phyloP scores from a whole-genome alignment of 2,329 filamentous ascomycete genomes.

The Microcera coccophila region DNA sequence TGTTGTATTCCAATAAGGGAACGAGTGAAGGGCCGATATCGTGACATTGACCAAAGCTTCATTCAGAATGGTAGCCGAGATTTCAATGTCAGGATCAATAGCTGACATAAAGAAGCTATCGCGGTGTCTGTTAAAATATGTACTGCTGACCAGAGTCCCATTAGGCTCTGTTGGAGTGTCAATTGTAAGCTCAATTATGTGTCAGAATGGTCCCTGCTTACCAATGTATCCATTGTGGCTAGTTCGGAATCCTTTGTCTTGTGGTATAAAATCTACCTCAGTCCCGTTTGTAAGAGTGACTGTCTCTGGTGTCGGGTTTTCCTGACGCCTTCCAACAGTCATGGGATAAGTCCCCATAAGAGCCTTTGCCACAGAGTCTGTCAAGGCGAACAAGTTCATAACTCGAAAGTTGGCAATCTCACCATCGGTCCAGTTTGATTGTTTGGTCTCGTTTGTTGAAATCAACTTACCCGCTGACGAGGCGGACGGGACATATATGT shows the following conservation, averaged over 20 bases:
- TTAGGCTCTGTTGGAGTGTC: not conserved
- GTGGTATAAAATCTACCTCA: not conserved
- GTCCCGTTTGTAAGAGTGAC: not conserved
- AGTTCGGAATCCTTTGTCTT: not conserved
- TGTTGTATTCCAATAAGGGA: not conserved
- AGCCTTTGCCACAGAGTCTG: not conserved
- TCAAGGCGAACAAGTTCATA: conserved; percentile 1
- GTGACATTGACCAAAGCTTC: not conserved
- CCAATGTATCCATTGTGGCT: not conserved
- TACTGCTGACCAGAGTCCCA: not conserved
- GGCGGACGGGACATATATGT: not conserved
- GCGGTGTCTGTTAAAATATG: not conserved
- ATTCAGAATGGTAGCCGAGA: not conserved
- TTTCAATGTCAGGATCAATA: not conserved
- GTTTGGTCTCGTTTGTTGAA: not conserved
- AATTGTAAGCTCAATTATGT: not conserved
- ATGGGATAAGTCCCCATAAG: not conserved
- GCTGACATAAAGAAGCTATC: not conserved
- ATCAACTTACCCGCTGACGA: not conserved
- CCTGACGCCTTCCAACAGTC: no score
- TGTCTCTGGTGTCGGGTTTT: not conserved
- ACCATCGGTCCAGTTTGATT: not conserved
- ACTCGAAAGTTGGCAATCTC: not conserved
- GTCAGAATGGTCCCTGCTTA: no score
- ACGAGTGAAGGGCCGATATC: not conserved